Evolutionary conservation across 139 green algal genomes (phyloP).

Genomic region (Micromonas pusilla): DNA sequence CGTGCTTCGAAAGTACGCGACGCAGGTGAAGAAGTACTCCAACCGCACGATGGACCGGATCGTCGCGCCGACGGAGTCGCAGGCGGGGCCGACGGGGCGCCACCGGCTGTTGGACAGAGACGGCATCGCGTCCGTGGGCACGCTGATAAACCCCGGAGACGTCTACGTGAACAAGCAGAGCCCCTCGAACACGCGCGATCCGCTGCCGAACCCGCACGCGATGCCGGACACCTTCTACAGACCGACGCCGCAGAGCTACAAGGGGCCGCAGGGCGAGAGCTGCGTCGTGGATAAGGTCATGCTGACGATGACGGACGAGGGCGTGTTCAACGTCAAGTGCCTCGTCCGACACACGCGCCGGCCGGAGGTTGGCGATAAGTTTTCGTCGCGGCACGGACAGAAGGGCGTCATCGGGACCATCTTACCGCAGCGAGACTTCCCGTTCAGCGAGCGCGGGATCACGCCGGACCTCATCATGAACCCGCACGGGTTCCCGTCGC

Average conservation of each 20-base stretch:
- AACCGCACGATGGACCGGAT: constrained; percentile 85
- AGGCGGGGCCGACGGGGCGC: neutral
- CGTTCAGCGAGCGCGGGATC: constrained; percentile 81
- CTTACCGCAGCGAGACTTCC: constrained; percentile 83
- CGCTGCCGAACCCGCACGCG: constrained; percentile 44
- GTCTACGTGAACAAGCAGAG: constrained; percentile 90
- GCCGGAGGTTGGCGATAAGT: constrained; percentile 94
- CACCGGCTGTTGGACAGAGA: constrained; percentile 75
- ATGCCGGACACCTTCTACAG: constrained; percentile 57
- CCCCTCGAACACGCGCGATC: constrained; percentile 77
- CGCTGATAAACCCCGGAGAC: constrained; percentile 69
- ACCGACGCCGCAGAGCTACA: constrained; percentile 35
- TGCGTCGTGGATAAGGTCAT: constrained; percentile 89
- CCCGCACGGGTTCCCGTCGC: constrained; percentile 64
- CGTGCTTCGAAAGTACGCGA: constrained; percentile 55
- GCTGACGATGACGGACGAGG: constrained; percentile 91
- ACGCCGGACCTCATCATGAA: constrained; percentile 87
- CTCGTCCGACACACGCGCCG: constrained; percentile 84
- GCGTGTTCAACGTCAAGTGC: constrained; percentile 78
- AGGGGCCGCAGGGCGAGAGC: constrained; percentile 33
- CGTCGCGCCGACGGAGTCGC: constrained; percentile 41
- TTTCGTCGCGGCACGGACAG: constrained; percentile 85
- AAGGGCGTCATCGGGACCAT: constrained; percentile 92
- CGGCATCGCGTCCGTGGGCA: constrained; percentile 74
- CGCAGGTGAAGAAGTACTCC: constrained; percentile 71